Evolutionary conservation across 2,329 filamentous ascomycete species (phyloP), one percentile per base, ranked within the genome.

Genomic region (Falciphora oryzae): DNA sequence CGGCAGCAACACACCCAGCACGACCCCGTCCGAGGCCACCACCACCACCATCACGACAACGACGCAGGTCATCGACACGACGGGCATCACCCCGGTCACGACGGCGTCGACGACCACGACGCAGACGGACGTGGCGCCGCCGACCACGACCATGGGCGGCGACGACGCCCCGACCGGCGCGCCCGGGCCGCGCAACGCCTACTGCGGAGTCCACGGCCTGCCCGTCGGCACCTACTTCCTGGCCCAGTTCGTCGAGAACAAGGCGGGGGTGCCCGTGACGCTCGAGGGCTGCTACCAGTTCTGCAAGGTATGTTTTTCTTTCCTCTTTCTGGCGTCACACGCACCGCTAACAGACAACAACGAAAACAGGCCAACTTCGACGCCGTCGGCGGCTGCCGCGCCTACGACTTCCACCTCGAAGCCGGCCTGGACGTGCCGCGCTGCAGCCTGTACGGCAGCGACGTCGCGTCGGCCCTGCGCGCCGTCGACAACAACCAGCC

Each of bases 281-380:
- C 70, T 78, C 10, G 70, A 75, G 65, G 77, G 76, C 2, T 80
- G 79, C 71, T 80, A 73, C 69, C 72, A 78, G 66, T 77, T 79
- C 70, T 80, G 78, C 67, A 67, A 68, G 62, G 78, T 75, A 68
- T 73, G 70, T 69, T 53, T 38, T 14, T 31, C 2, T 28, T n/a
- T 44, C 16, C 27, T 27, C 2, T 53, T 56, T 18, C 3, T 18
- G 18, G 3, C 29, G 29, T 29, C 61, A 62, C 13, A 14, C 25
- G 44, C 31, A 13, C 35, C 25, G 25, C 18, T 38, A 61, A 61
- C 31, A 61, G 11, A 35, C 3, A 50, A 61, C 25, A 6, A 25
- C 1, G 28, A 14, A 59, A 57, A 59, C 63, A 77, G 74, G 74
- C 72, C 66, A 70, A 71, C 63, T 72, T 72, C 67, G 70, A 71